Percentiles rank a stretch among this genome's conserved stretches.
These are phyloP conservation scores for Microcos paniculata DNA, from an alignment of 345 rosid genomes.

Conservation along the genomic window DNA sequence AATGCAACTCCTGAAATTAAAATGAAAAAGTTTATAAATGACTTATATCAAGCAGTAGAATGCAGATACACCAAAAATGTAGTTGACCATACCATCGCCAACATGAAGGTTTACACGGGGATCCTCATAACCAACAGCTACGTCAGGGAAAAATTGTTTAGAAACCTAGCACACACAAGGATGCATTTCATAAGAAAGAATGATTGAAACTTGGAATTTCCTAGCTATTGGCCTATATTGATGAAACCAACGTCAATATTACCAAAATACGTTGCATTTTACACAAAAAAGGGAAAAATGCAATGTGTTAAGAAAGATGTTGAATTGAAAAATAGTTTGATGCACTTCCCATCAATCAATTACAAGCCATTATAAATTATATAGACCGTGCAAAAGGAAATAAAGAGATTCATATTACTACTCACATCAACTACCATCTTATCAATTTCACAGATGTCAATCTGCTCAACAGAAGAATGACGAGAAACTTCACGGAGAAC, in stretches of 20 bases:
- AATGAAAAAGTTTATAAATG: background rate
- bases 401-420: conserved; percentile 6
- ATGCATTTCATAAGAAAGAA: background rate
- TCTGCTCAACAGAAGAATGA: conserved; percentile 74
- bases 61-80: background rate
- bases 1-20: conserved; percentile 77
- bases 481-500: conserved; percentile 90
- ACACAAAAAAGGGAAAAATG: background rate
- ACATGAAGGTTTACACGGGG: conserved; percentile 81
- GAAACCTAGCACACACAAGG: conserved; percentile 55
- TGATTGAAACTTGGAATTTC: background rate
- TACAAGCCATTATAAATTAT: background rate
- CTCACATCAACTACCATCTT: conserved; percentile 97
- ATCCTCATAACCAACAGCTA: conserved; percentile 90
- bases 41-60: background rate
- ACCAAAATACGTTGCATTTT: background rate
- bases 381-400: background rate
- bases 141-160: conserved; percentile 74
- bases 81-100: conserved; percentile 71
- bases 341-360: background rate
- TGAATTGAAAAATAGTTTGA: background rate
- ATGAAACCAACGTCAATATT: background rate
- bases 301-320: background rate
- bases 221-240: background rate
- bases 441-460: conserved; percentile 96